Evolutionary conservation across 192 early-diverging fungal genomes (phyloP).

Genomic region (Spizellomyces punctatus): DNA sequence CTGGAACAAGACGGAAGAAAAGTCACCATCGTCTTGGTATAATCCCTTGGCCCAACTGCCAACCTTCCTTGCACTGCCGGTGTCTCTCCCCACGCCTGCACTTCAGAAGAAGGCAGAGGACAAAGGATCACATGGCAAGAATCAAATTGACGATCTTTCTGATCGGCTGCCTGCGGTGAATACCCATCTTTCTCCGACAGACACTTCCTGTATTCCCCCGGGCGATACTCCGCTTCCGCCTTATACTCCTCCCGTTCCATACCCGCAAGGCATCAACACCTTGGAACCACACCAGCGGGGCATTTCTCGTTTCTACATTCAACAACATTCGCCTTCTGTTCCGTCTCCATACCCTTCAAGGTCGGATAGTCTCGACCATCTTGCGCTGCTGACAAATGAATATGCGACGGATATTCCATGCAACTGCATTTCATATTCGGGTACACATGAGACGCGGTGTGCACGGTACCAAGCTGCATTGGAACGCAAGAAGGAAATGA

Average conservation of each 20-base stretch:
- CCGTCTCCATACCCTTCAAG: neutral
- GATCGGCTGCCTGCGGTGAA: no score
- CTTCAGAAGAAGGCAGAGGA: neutral
- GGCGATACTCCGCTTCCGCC: neutral
- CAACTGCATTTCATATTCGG: conserved; percentile 24
- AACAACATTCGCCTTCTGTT: neutral
- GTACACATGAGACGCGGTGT: conserved; percentile 28
- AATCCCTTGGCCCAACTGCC: conserved; percentile 20
- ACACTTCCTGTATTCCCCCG: no score
- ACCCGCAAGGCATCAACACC: neutral
- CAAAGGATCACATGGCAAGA: neutral
- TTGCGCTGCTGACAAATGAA: no score
- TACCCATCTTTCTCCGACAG: no score
- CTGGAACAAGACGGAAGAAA: neutral
- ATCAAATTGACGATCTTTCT: no score
- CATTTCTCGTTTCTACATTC: no score
- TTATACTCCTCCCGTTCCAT: neutral
- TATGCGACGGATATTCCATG: conserved; percentile 11
- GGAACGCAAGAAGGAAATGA: conserved; percentile 15
- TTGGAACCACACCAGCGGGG: neutral
- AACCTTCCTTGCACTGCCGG: conserved; percentile 15
- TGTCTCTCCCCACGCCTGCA: conserved; percentile 11
- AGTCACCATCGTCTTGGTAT: conserved; percentile 10
- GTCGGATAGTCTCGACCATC: no score
- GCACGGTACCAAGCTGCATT: conserved; percentile 13